Percentiles rank a stretch among this genome's conserved stretches.
Evolutionary conservation across 805 yeast species (phyloP).

Genomic region (Zygosaccharomyces bisporus): DNA sequence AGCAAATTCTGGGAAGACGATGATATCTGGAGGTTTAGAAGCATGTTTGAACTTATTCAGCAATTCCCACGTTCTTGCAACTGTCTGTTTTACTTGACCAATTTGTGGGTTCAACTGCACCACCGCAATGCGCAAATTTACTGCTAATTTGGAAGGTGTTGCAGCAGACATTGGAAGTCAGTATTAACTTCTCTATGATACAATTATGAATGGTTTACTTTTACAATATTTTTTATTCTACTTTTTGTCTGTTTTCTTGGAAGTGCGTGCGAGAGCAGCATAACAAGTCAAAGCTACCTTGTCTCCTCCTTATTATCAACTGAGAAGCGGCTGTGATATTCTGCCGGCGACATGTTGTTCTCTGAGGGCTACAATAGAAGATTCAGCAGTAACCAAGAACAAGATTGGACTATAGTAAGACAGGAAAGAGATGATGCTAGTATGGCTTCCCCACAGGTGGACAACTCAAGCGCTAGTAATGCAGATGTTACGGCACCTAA

Average conservation of each 20-base stretch:
- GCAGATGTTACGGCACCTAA: slow-evolving; percentile 1
- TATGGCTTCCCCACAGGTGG: not conserved
- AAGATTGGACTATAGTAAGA: not conserved
- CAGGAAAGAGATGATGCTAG: not conserved
- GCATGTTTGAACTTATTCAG: slow-evolving; percentile 31
- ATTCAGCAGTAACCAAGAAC: not conserved
- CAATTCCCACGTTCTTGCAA: slow-evolving; percentile 43
- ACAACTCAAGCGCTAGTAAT: not conserved
- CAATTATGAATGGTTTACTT: too few relatives aligned
- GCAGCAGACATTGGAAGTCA: slow-evolving; percentile 1
- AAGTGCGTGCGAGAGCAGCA: too few relatives aligned
- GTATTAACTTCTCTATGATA: too few relatives aligned
- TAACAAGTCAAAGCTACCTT: too few relatives aligned
- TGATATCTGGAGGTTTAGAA: slow-evolving; percentile 43
- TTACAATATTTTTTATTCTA: not conserved
- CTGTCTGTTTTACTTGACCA: slow-evolving; percentile 56
- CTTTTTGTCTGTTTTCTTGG: not conserved
- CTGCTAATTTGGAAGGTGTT: slow-evolving; percentile 23
- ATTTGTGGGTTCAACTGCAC: slow-evolving; percentile 65
- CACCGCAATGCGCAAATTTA: slow-evolving; percentile 56
- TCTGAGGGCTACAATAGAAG: slow-evolving; percentile 11
- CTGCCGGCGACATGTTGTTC: not conserved
- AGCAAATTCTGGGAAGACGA: slow-evolving; percentile 80
- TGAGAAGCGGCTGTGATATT: not conserved
- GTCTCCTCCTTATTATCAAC: too few relatives aligned